Evolutionary conservation across 192 early-diverging fungal species (phyloP), one percentile per base, ranked within the genome.

Genomic region (Umbelopsis vinacea): DNA sequence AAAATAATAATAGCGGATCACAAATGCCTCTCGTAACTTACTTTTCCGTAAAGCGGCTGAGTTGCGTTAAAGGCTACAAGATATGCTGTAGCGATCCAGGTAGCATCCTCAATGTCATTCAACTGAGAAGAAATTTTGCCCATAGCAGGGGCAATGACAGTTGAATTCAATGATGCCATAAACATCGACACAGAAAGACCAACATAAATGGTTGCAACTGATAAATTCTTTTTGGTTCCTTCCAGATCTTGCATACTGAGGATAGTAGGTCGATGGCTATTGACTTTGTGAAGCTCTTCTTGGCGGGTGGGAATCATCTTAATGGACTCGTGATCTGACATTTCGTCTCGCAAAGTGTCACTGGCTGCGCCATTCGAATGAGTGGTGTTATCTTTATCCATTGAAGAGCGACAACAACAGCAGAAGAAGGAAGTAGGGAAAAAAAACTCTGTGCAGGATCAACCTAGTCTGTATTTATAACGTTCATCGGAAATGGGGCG

Each of bases 71-170:
- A 70, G 29, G 72, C 72, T 24, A 78, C 71, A n/a, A 78, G 40
- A 6, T 78, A 78, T 66, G 72, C 72, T 12, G 76, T 78, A 24
- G 76, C 76, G 67, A 78, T 78, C 76, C 76, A 78, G 23, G 76
- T 78, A 23, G 73, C 72, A 35, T 53, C 52, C 17, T 46, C 35
- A 0, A 74, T 15, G 3, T 47, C 76, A 71, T 71, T 46, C 26
- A 78, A 53, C 6, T 78, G 57, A 11, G 76, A 52, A 17, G 76
- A 72, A 47, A 78, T 78, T 29, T 74, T 74, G 67, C 72, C 70
- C 76, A 78, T 78, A 5, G 76, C 76, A 57, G 76, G 76, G 17
- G 76, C 76, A 67, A 78, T 69, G 19, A 78, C 72, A 1, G 76
- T 78, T 14, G 76, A 73, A 48, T 78, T 78, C 10, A 78, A 40